These are phyloP conservation scores for Paraphoma sp. DNA, from an alignment of 2,329 filamentous ascomycete genomes.

Conservation along the genomic window DNA sequence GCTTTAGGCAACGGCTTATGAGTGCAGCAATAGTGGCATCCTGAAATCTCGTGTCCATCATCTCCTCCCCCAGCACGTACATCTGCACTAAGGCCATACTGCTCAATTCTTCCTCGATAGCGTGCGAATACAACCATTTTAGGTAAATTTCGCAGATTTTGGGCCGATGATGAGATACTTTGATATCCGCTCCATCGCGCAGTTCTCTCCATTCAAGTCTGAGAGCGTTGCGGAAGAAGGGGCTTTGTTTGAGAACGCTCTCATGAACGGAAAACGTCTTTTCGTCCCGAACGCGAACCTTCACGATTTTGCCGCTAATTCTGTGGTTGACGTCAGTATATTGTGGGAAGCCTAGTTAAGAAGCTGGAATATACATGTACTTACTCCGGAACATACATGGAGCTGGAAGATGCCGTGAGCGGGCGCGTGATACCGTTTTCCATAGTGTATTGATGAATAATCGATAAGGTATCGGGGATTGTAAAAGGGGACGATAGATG, in stretches of 20 bases:
- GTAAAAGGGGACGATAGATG: too few species aligned
- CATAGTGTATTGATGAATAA: too few species aligned
- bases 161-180: neutral
- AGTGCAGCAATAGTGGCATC: conserved; percentile 2
- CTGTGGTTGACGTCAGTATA: neutral
- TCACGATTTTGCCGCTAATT: neutral
- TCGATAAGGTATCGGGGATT: too few species aligned
- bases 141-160: neutral
- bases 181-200: neutral
- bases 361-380: neutral
- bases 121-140: neutral
- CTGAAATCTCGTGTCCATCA: conserved; percentile 9
- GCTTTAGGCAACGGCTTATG: neutral
- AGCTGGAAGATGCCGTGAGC: neutral
- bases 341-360: neutral
- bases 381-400: neutral
- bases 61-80: conserved; percentile 13
- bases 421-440: too few species aligned
- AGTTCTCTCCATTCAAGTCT: neutral
- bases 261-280: neutral
- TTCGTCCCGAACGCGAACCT: neutral
- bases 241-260: neutral
- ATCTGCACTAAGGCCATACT: neutral
- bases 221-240: conserved; percentile 2
- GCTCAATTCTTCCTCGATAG: neutral